Evolutionary conservation across 208 protist species (phyloP), one percentile per base, ranked within the genome.

Genomic region (Crithidia brevicula): DNA sequence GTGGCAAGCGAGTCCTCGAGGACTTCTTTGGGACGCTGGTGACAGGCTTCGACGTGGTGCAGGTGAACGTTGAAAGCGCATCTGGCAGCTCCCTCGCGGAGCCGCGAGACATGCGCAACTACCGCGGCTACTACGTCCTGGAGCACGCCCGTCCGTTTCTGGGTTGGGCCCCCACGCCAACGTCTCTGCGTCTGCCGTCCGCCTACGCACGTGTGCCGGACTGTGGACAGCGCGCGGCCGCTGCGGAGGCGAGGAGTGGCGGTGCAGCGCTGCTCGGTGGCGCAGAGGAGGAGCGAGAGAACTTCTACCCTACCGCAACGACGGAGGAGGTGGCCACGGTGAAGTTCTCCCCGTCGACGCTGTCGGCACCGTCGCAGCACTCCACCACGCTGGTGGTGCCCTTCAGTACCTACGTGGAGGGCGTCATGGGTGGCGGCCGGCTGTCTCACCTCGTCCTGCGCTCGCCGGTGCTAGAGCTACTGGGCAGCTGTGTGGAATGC

Each of bases 31-130:
- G 71, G 31, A 64, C 79, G 0, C 18, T 93, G 27, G 67, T 95
- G 11, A 57, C 52, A 45, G 90, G 90, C 28, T 95, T 95, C 65
- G 85, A 95, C 52, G 70, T 95, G 63, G 49, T 87, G n/a, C 47
- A 82, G 30, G 82, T 83, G 1, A 64, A 67, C 34, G 27, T 95
- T n/a, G 77, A 82, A 16, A 47, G 54, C 18, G 22, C 66, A 13
- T 50, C 30, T 20, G 50, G 50, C 30, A 72, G 33, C n/a, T 70
- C 77, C 1, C 4, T 66, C 40, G 13, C 50, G 7, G 56, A 77
- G 15, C 13, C 56, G 11, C 18, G 31, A 40, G 74, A 85, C 46
- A 54, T 76, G 28, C 77, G 66, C 36, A 72, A 81, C 50, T 89
- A 86, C 58, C 63, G 66, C 16, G 89, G 89, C 1, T 66, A 67